phyloP scores from a whole-genome alignment of 257 asterid species.

The Agastache rugosa region DNA sequence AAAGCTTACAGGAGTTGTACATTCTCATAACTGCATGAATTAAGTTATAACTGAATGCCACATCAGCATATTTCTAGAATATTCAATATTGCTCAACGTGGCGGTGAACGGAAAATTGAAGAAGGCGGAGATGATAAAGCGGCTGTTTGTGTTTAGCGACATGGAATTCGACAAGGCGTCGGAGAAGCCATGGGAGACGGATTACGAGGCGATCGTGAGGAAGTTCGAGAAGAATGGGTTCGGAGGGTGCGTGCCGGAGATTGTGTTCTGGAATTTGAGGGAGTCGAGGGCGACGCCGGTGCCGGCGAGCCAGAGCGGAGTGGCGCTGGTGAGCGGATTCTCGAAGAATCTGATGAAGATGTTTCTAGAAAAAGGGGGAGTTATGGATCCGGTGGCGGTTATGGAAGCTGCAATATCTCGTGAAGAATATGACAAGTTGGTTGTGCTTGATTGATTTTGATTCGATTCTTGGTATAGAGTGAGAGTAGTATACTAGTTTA shows the following conservation, averaged over 20 bases:
- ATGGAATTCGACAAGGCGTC: constrained; percentile 1
- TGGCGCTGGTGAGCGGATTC: constrained; percentile 2
- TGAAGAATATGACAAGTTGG: background rate
- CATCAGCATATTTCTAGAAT: no score
- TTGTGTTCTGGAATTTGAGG: background rate
- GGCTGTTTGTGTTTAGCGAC: constrained; percentile 5
- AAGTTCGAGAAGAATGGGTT: background rate
- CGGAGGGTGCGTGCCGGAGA: background rate
- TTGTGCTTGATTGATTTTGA: background rate
- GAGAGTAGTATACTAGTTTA: no score
- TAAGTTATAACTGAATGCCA: no score
- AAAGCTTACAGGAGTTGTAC: no score
- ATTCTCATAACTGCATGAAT: no score
- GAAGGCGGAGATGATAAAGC: constrained; percentile 1
- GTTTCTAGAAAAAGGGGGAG: background rate
- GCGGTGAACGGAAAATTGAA: background rate
- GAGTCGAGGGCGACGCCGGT: constrained; percentile 14
- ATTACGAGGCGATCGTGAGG: background rate
- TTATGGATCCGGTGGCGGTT: background rate
- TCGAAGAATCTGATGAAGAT: constrained; percentile 2
- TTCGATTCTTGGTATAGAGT: no score
- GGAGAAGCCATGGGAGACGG: background rate
- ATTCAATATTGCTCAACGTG: background rate
- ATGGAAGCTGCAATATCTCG: constrained; percentile 4
- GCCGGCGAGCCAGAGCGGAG: background rate